Evolutionary conservation across 257 asterid species (phyloP).

Genomic region (Fraxinus anomala): DNA sequence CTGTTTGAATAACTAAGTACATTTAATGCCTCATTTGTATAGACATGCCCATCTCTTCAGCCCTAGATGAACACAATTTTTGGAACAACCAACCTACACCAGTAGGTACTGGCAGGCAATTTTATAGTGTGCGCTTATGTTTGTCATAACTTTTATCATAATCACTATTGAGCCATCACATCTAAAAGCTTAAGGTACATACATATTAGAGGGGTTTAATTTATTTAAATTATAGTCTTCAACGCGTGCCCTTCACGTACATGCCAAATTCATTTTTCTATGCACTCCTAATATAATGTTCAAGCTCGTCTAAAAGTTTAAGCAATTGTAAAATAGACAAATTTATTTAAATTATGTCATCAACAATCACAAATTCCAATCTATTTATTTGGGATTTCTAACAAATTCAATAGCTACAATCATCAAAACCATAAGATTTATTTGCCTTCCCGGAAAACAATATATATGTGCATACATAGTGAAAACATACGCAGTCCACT

Average conservation of each 20-base stretch:
- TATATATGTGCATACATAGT: not conserved
- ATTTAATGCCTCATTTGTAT: not conserved
- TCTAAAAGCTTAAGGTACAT: not conserved
- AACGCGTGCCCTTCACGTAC: not conserved
- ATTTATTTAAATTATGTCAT: not conserved
- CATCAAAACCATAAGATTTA: not conserved
- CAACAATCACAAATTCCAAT: not conserved
- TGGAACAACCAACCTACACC: not conserved
- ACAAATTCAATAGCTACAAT: not conserved
- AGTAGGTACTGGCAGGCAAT: not conserved
- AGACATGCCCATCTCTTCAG: not conserved
- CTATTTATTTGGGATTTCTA: not conserved
- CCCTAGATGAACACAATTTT: not conserved
- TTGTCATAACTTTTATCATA: constrained; percentile 7
- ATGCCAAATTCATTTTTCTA: not conserved
- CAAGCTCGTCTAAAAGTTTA: not conserved
- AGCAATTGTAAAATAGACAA: not conserved
- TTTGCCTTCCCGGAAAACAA: not conserved
- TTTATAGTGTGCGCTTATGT: too few species aligned
- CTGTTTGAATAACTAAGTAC: not conserved
- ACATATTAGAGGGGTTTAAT: not conserved
- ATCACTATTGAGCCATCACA: not conserved
- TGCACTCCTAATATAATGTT: not conserved
- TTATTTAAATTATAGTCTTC: too few species aligned
- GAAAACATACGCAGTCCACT: constrained; percentile 13